A percentile compares a stretch with the other conserved stretches of the same genome.
Conservation (phyloP, 1,284 basidiomycete genomes). For the Sporisorium exsertum region DNA sequence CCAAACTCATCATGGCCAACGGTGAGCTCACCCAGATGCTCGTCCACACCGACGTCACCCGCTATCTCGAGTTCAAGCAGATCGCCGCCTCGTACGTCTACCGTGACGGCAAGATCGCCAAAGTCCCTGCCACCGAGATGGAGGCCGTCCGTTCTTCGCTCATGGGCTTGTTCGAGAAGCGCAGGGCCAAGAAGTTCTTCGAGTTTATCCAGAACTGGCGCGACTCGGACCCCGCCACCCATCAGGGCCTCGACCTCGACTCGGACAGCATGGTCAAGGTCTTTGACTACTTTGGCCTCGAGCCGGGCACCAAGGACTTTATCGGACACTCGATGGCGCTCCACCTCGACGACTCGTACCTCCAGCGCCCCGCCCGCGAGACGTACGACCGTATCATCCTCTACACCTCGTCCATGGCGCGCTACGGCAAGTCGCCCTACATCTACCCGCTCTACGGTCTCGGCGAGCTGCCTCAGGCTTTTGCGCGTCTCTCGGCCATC, state of each 20-base stretch:
- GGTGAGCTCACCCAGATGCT: conserved; percentile 98
- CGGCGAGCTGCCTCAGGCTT: conserved; percentile 97
- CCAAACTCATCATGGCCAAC: conserved; percentile 85
- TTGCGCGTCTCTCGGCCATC: conserved; percentile 93
- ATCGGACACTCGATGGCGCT: conserved; percentile 99
- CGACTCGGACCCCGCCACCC: conserved; percentile 91
- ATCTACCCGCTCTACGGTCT: conserved; percentile 99
- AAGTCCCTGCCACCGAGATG: conserved; percentile 97
- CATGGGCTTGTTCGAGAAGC: conserved; percentile 99
- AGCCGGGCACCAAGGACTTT: conserved; percentile 98
- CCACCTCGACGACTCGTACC: conserved; percentile 96
- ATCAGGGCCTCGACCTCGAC: conserved; percentile 76
- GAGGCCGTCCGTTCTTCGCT: conserved; percentile 93
- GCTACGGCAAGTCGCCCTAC: conserved; percentile 99
- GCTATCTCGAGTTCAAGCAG: conserved; percentile 99
- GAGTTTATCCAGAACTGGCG: conserved; percentile 96
- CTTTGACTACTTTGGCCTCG: conserved; percentile 96
- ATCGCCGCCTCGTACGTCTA: conserved; percentile 98
- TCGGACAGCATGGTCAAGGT: conserved; percentile 71
- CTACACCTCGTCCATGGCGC: conserved; percentile 98
- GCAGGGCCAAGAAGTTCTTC: conserved; percentile 98
- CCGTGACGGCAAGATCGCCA: conserved; percentile 95
- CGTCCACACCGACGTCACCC: conserved; percentile 97
- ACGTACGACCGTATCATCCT: conserved; percentile 95
- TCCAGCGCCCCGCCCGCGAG: conserved; percentile 87